Conservation (phyloP, 768 basidiomycete genomes). For the Antrodiella citrinella region DNA sequence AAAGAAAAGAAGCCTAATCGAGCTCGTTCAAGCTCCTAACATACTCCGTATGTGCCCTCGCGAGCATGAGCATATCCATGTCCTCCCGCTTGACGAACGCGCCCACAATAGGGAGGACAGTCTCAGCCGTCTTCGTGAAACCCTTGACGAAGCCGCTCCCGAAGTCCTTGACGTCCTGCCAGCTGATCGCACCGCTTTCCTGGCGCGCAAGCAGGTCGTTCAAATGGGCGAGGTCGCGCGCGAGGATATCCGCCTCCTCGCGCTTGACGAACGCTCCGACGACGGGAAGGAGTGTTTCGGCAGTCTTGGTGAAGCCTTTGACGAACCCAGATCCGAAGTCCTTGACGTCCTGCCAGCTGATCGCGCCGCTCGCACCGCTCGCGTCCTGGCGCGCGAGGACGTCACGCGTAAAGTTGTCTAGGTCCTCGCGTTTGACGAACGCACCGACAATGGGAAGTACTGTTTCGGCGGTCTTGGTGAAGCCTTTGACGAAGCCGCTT, state of each 20-base stretch:
- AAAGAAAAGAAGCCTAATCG: background rate
- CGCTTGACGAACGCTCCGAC: background rate
- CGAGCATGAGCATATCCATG: background rate
- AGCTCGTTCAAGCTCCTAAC: background rate
- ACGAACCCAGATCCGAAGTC: background rate
- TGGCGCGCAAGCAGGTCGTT: background rate
- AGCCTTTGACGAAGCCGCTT: background rate
- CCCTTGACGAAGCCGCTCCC: background rate
- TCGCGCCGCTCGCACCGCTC: background rate
- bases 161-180: slow-evolving; percentile 1
- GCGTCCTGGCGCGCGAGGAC: background rate
- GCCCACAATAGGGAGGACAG: background rate
- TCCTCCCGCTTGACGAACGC: background rate
- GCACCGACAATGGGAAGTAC: background rate
- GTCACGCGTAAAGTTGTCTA: background rate
- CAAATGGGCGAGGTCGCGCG: background rate
- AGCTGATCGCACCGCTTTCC: background rate
- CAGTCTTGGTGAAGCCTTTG: background rate
- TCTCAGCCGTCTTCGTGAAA: background rate
- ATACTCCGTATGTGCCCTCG: background rate
- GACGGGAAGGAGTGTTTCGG: background rate
- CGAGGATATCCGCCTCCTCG: background rate
- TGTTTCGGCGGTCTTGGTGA: background rate
- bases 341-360: background rate
- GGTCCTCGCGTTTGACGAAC: background rate